Base-by-base conservation (phyloP, 1,284 basidiomycete genomes). In the Sporisorium exsertum region DNA sequence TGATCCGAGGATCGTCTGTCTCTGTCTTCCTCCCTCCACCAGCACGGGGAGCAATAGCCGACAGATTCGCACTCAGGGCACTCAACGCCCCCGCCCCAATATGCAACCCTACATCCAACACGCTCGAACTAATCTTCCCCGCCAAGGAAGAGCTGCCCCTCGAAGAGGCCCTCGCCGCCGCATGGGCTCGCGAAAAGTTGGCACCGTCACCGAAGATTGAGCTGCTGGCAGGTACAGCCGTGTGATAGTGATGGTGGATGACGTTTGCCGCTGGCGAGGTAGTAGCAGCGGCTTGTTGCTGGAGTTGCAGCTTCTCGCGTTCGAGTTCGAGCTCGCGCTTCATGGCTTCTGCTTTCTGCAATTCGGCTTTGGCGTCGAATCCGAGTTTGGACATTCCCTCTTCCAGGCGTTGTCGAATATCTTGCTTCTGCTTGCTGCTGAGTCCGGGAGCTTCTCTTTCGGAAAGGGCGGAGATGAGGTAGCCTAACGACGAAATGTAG, bases 391-490 rank as follows among this genome's bases (percentile, higher is more conserved):
- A 47, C 74, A 79, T 64, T 12, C 72, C 75, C 42, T 78, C 68
- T n/a, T 74, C 71, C 8, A 79, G 46, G 3, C 64, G 63, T 16
- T 60, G 58, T n/a, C 51, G 45, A 22, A 80, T 63, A 8, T 78
- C 78, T 22, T 61, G 32, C 16, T 56, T 53, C 22, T 80, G 76
- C 58, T 73, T 78, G 43, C 33, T 46, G 53, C 45, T 59, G 15
- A 80, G 52, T 2, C 53, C 64, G 13, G 58, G 37, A 12, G 72
- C 71, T 20, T 78, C 78, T 7, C 65, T 70, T 33, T 75, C 69
- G n/a, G 68, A 70, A 13, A 80, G 59, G 4, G 78, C 78, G 0
- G 76, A 70, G 52, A 80, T 72, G 18, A 80, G 70, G 52, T 80
- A 80, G 18, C 72, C 66, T 16, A 80, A 46, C 5, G 76, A 76